Base-by-base conservation (phyloP, 192 early-diverging fungal species). In the Gaertneriomyces semiglobifer region DNA sequence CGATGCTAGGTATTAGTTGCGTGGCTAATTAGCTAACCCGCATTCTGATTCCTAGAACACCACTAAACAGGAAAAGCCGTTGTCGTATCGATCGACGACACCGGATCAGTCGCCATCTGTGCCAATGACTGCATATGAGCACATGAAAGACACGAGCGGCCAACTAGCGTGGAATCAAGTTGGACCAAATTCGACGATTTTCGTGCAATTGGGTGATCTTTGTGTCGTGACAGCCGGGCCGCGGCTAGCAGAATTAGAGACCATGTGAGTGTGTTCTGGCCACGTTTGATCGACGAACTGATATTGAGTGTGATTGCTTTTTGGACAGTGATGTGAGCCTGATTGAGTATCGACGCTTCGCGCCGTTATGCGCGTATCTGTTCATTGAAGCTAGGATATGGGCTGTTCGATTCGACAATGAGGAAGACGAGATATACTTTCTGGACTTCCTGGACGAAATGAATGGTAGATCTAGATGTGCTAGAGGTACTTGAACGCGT, bases 401-500 rank as follows among this genome's bases (percentile, higher is more conserved):
- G 58, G 43, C 40, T 18, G 5, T 74, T 6, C 68, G 73, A 12
- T 74, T 74, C 59, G 40, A 53, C 9, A 63, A 11, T 5, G 63
- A 65, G 40, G 73, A 74, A 25, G 73, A 74, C 19, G 73, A 70
- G 45, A 50, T 71, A 10, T 56, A 68, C 48, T 71, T 74, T 14
- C 50, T 74, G 6, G 55, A 63, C 20, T 53, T 46, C 40, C 64
- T 74, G 12, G 65, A 69, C 38, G 46, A 48, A 5, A 25, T 4
- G 25, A 33, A 33, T 33, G 25, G 25, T 33, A 33, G 25, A 33
- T 33, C 25, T 2, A 33, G 25, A 33, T 33, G 25, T 33, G 25
- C 25, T 33, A 33, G 25, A 33, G 25, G 25, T 33, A 33, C 25
- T 33, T 0, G 25, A 33, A 33, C 2, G 25, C 2, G 25, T 33